phyloP scores from a whole-genome alignment of 371 early-diverging fungal species.

The Mucor saturninus region DNA sequence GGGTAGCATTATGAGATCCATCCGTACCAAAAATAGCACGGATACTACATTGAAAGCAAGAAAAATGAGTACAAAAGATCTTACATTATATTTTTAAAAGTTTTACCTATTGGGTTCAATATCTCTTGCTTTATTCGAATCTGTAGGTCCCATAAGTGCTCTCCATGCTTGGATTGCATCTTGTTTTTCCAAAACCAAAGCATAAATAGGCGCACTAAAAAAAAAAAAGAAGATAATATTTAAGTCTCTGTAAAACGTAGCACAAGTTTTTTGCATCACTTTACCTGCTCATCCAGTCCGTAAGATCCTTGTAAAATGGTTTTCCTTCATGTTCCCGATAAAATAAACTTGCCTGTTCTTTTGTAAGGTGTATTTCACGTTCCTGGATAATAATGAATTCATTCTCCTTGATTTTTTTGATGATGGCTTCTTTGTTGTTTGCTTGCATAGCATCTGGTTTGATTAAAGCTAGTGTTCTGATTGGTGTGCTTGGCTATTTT shows the following conservation, averaged over 20 bases:
- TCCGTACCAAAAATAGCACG: slow-evolving; percentile 72
- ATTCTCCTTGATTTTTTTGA: slow-evolving; percentile 54
- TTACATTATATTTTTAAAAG: neutral
- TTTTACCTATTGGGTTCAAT: slow-evolving; percentile 57
- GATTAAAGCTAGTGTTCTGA: slow-evolving; percentile 37
- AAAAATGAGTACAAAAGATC: neutral
- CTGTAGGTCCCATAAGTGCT: slow-evolving; percentile 76
- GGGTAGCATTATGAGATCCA: slow-evolving; percentile 70
- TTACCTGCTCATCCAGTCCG: slow-evolving; percentile 73
- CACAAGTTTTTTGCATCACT: slow-evolving; percentile 17
- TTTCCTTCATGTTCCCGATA: slow-evolving; percentile 75
- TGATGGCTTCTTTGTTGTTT: slow-evolving; percentile 59
- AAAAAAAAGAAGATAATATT: slow-evolving; percentile 8
- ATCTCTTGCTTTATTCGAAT: slow-evolving; percentile 68
- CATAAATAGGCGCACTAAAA: slow-evolving; percentile 66
- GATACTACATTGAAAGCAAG: slow-evolving; percentile 37
- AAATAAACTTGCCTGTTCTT: slow-evolving; percentile 61
- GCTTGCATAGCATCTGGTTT: slow-evolving; percentile 44
- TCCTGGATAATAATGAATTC: slow-evolving; percentile 67
- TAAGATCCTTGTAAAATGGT: slow-evolving; percentile 71
- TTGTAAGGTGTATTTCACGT: slow-evolving; percentile 57
- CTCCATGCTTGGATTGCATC: slow-evolving; percentile 75
- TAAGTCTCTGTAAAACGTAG: neutral
- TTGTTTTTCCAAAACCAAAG: slow-evolving; percentile 68
- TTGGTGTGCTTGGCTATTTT: neutral